Conservation (phyloP, 2,329 filamentous ascomycete species). For the Drechslerella stenobrocha region DNA sequence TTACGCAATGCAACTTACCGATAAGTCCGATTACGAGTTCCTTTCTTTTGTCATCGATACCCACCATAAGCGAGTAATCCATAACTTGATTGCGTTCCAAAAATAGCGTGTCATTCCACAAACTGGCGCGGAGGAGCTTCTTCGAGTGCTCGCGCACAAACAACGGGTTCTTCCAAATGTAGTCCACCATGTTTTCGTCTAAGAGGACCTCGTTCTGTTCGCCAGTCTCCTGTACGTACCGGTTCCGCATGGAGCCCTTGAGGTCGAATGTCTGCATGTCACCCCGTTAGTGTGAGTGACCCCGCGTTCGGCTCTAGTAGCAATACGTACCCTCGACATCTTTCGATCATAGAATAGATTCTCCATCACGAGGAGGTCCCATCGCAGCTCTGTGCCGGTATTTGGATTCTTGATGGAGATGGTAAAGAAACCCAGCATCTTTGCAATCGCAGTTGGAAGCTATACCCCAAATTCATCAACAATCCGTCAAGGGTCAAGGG, state of each 20-base stretch:
- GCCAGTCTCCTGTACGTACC: constrained; percentile 92
- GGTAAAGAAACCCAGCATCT: constrained; percentile 98
- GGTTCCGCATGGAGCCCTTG: constrained; percentile 97
- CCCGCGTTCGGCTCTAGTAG: constrained; percentile 2
- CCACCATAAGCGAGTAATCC: constrained; percentile 99
- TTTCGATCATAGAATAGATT: constrained; percentile 95
- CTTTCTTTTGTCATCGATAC: constrained; percentile 84
- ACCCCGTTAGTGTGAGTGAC: constrained; percentile 2
- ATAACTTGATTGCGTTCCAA: constrained; percentile 94
- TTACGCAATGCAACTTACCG: constrained; percentile 51
- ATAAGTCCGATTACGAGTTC: constrained; percentile 98
- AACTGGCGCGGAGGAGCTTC: constrained; percentile 83
- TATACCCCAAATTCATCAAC: constrained; percentile 2
- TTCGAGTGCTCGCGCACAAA: constrained; percentile 96
- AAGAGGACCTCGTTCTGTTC: constrained; percentile 94
- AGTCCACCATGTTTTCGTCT: constrained; percentile 98
- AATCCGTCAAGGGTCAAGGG: not conserved
- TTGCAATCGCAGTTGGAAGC: constrained; percentile 92
- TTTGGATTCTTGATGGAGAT: constrained; percentile 93
- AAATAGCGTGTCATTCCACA: constrained; percentile 98
- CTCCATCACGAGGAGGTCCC: constrained; percentile 93
- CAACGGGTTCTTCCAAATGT: constrained; percentile 94
- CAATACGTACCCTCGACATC: constrained; percentile 65
- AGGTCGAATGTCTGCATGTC: constrained; percentile 73
- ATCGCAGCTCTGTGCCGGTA: constrained; percentile 90